A percentile compares a stretch with the other conserved stretches of the same genome.
phyloP scores from a whole-genome alignment of 2,329 filamentous ascomycete genomes.

The Plectosphaerella plurivora region DNA sequence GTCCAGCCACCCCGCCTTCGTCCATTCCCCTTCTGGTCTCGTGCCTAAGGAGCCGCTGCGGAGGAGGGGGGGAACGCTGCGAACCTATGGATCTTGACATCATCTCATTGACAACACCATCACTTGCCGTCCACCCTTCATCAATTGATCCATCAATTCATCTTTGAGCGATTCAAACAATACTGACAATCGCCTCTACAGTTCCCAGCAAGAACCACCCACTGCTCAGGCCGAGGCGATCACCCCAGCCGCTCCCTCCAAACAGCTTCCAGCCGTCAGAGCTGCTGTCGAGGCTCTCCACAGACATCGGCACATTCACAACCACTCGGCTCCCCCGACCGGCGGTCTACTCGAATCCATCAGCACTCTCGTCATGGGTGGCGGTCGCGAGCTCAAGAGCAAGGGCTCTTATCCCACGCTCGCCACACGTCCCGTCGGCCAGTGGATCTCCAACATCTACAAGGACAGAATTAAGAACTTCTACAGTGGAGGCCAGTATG shows the following conservation, averaged over 20 bases:
- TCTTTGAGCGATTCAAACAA: not conserved
- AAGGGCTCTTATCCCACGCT: constrained; percentile 47
- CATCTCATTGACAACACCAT: no score
- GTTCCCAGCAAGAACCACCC: not conserved
- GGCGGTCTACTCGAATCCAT: not conserved
- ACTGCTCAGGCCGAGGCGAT: not conserved
- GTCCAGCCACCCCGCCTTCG: no score
- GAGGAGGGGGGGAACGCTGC: no score
- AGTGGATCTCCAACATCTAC: constrained; percentile 82
- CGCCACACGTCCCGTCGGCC: constrained; percentile 56
- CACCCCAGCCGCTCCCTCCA: not conserved
- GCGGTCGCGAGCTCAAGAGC: constrained; percentile 38
- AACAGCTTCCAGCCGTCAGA: not conserved
- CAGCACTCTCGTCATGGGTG: constrained; percentile 42
- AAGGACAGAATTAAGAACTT: constrained; percentile 79
- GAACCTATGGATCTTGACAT: no score
- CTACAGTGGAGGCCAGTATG: constrained; percentile 74
- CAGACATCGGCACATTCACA: constrained; percentile 16
- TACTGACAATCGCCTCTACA: not conserved
- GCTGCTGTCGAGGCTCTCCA: not conserved
- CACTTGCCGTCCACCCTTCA: no score
- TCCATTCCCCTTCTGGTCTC: no score
- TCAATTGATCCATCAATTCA: no score
- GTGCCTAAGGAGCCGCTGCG: no score
- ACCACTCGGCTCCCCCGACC: constrained; percentile 28